A percentile compares a stretch with the other conserved stretches of the same genome.
Evolutionary conservation across 345 rosid species (phyloP).

Genomic region (Salix brachista): DNA sequence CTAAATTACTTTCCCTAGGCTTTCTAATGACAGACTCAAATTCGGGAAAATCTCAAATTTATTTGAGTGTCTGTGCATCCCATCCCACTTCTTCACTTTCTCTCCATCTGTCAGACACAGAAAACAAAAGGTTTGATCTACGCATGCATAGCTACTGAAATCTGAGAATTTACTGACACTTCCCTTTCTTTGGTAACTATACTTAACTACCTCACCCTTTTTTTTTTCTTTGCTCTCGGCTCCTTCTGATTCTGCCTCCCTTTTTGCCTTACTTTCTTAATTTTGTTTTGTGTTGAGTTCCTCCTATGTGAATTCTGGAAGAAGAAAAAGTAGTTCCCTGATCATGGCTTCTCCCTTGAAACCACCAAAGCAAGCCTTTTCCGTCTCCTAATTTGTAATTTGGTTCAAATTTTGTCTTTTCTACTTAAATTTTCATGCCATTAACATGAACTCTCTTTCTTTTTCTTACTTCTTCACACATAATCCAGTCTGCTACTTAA

Average conservation of each 20-base stretch:
- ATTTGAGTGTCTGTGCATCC: background rate
- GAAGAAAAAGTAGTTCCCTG: background rate
- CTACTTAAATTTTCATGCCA: background rate
- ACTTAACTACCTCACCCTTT: background rate
- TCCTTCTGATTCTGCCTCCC: background rate
- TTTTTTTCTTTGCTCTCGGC: background rate
- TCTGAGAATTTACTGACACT: conserved; percentile 17
- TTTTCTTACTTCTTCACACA: background rate
- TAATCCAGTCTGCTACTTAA: conserved; percentile 7
- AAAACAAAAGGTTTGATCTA: background rate
- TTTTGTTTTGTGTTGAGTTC: background rate
- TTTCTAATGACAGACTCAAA: background rate
- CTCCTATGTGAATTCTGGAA: conserved; percentile 1
- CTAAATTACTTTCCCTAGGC: background rate
- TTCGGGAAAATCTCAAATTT: background rate
- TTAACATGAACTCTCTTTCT: background rate
- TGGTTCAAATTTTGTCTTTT: conserved; percentile 17
- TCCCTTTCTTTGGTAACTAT: background rate
- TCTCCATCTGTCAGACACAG: background rate
- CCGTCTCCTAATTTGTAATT: conserved; percentile 5
- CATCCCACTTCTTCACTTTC: background rate
- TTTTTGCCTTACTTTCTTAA: background rate
- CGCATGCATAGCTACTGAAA: conserved; percentile 10
- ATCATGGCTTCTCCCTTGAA: background rate
- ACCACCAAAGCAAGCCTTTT: conserved; percentile 5